Conservation (phyloP, 352 stramenopile genomes). For the Phytophthora macrochlamydospora region DNA sequence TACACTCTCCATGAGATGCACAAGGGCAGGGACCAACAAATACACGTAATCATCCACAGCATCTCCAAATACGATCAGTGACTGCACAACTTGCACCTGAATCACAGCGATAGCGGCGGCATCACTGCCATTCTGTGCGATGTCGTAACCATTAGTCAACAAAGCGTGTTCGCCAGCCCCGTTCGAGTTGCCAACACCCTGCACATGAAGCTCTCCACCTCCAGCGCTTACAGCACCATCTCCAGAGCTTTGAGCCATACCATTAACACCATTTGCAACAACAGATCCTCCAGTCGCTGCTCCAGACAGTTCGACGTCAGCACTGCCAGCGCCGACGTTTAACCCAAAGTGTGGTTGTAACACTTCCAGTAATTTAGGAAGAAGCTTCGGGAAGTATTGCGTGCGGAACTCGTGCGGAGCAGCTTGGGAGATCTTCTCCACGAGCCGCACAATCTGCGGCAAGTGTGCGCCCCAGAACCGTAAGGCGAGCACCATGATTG, state of each 20-base stretch:
- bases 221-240: conserved; percentile 15
- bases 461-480: conserved; percentile 97
- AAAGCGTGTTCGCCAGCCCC: conserved; percentile 24
- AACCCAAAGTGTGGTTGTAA: conserved; percentile 81
- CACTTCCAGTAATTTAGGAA: conserved; percentile 90
- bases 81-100: conserved; percentile 86
- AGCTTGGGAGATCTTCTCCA: conserved; percentile 90
- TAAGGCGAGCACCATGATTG: conserved; percentile 96
- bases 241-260: conserved; percentile 16
- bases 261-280: conserved; percentile 34
- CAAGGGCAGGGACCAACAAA: conserved; percentile 92
- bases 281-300: conserved; percentile 6
- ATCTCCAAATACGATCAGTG: conserved; percentile 91
- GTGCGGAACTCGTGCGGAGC: conserved; percentile 78
- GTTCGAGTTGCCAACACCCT: conserved; percentile 9
- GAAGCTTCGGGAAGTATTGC: conserved; percentile 87
- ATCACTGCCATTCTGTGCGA: conserved; percentile 32
- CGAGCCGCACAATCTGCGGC: conserved; percentile 94
- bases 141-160: conserved; percentile 32
- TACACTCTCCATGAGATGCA: conserved; percentile 93
- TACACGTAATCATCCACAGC: conserved; percentile 95
- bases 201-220: conserved; percentile 22
- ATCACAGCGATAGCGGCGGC: conserved; percentile 40
- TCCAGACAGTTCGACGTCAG: conserved; percentile 31
- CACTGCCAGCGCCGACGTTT: conserved; percentile 64